Evolutionary conservation across 176 grass and related monocot species (phyloP).

Genomic region (Triticum dicoccoides): DNA sequence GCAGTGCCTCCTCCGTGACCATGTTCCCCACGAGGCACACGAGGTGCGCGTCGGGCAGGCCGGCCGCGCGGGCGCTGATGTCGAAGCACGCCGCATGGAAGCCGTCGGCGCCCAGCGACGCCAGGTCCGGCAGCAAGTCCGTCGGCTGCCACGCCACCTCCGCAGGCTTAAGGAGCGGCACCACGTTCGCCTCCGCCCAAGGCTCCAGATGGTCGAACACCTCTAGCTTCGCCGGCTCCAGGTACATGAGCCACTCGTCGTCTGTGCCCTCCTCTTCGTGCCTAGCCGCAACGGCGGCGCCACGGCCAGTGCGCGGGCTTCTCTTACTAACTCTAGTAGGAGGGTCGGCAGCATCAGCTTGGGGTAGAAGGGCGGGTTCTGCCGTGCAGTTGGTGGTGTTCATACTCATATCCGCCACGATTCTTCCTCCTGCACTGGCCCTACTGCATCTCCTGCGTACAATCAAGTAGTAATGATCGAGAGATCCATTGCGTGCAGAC

Average conservation of each 20-base stretch:
- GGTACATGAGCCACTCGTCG: not conserved
- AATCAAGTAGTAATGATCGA: not conserved
- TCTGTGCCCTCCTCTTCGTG: not conserved
- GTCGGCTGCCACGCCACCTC: not conserved
- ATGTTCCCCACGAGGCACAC: slow-evolving; percentile 54
- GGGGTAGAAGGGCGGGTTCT: not conserved
- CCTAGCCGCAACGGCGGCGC: not conserved
- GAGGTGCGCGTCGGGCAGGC: slow-evolving; percentile 71
- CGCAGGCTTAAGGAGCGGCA: not conserved
- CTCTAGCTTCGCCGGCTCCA: not conserved
- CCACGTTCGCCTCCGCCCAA: slow-evolving; percentile 1
- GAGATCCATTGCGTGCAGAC: too few relatives aligned
- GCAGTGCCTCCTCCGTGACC: too few relatives aligned
- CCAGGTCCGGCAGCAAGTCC: slow-evolving; percentile 39
- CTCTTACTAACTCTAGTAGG: too few relatives aligned
- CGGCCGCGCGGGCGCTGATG: slow-evolving; percentile 34
- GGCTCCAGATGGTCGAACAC: not conserved
- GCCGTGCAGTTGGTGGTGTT: not conserved
- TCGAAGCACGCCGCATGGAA: slow-evolving; percentile 34
- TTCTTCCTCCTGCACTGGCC: not conserved
- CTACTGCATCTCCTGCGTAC: not conserved
- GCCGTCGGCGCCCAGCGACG: slow-evolving; percentile 12
- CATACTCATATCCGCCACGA: not conserved
- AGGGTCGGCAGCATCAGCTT: not conserved
- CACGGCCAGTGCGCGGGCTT: too few relatives aligned